Conservation (phyloP, 176 grass and related monocot species). For the Metroxylon sagu region DNA sequence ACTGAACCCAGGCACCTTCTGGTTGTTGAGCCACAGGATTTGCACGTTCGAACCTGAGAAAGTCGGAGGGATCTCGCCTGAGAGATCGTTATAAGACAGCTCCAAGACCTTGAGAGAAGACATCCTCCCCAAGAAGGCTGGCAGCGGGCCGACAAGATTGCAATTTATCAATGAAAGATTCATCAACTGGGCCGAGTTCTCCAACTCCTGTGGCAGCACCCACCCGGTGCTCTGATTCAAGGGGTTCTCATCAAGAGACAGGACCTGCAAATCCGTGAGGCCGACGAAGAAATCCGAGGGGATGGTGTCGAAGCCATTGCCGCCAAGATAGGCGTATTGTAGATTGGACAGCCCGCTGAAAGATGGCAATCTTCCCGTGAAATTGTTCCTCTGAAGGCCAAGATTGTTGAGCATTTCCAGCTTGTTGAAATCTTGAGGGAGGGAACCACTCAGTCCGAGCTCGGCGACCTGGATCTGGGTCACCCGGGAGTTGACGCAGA, state of each 20-base stretch:
- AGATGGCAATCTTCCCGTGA: slow-evolving; percentile 55
- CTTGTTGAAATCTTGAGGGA: slow-evolving; percentile 24
- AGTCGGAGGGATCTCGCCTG: slow-evolving; percentile 35
- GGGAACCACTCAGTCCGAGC: slow-evolving; percentile 21
- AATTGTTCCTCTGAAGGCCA: slow-evolving; percentile 61
- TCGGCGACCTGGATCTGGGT: slow-evolving; percentile 66
- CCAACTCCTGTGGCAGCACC: slow-evolving; percentile 27
- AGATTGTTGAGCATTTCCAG: slow-evolving; percentile 46
- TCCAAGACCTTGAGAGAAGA: slow-evolving; percentile 33
- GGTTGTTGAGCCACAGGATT: slow-evolving; percentile 88
- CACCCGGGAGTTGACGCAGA: slow-evolving; percentile 29
- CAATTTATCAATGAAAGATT: slow-evolving; percentile 31
- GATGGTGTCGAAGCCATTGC: slow-evolving; percentile 53
- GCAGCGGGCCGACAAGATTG: slow-evolving; percentile 42
- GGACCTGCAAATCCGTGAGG: slow-evolving; percentile 23
- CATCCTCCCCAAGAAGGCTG: slow-evolving; percentile 38
- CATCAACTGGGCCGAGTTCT: slow-evolving; percentile 33
- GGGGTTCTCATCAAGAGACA: slow-evolving; percentile 46
- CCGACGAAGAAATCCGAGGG: slow-evolving; percentile 59
- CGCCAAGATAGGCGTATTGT: slow-evolving; percentile 48
- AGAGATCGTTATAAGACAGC: slow-evolving; percentile 65
- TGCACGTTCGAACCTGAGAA: slow-evolving; percentile 33
- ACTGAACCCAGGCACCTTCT: slow-evolving; percentile 32
- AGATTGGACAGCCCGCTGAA: slow-evolving; percentile 40
- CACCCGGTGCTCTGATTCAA: slow-evolving; percentile 47